Evolutionary conservation across 805 yeast genomes (phyloP), one percentile per base, ranked within the genome.

Genomic region (Naumovozyma castellii): DNA sequence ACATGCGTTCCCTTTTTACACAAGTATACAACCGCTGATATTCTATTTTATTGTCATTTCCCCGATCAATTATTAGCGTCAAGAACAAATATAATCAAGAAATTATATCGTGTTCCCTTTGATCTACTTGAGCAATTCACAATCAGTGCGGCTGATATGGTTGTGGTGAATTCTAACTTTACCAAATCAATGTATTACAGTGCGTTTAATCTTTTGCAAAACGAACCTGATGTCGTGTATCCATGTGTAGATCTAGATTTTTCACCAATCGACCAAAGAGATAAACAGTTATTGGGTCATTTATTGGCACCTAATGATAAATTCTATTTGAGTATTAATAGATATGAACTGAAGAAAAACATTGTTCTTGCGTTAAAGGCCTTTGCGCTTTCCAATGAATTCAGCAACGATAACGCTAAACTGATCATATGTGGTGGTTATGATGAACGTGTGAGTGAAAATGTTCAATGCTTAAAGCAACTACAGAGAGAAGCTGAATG

Each of bases 31-130:
- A 45, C 46, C 39, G 40, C 59, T 5, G 74, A 75, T 37, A 71
- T 84, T 3, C 62, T 92, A 38, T 92, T 90, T 56, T 92, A 92
- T 61, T 88, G 98, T 54, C 99, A 92, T 65, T 90, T 90, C 60
- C 98, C 99, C 0, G 99, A 92, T 60, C 81, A 82, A 54, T 67
- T 81, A 36, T 65, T 90, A 33, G 80, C 95, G 0, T 65, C 66
- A 15, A 79, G 80, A 39, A 65, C 71, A 2, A 65, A 79, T 2
- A 19, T 69, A 1, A 19, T 81, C 6, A 80, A 86, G 51, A 65
- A 62, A 43, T 37, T 83, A 0, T 92, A 92, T 61, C 68, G 99
- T 45, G 38, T 72, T 3, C 92, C 95, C 1, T 90, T 92, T 60
- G 95, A 92, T 59, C 48, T 64, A n/a, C 62, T 83, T 17, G 99